Evolutionary conservation across 768 basidiomycete species (phyloP).

Genomic region (Leccinum uliginosum): DNA sequence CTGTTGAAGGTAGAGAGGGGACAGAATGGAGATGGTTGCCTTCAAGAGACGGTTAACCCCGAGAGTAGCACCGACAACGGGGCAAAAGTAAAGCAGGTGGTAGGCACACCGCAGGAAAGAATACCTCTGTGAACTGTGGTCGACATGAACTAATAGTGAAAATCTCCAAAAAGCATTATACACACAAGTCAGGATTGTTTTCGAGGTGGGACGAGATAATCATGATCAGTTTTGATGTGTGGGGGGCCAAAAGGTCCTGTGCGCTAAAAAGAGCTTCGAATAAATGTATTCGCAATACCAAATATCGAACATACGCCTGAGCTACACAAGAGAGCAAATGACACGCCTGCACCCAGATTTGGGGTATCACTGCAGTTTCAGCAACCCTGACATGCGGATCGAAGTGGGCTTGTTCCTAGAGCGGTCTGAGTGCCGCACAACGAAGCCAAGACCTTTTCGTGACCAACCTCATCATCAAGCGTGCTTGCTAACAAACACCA

Average conservation of each 20-base stretch:
- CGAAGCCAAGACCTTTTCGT: neutral
- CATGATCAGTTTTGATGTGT: constrained; percentile 48
- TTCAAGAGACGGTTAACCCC: constrained; percentile 52
- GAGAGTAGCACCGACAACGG: constrained; percentile 44
- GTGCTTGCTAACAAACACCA: constrained; percentile 47
- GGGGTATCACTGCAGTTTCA: constrained; percentile 44
- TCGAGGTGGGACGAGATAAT: constrained; percentile 61
- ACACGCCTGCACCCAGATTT: constrained; percentile 53
- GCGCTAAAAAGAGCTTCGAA: constrained; percentile 36
- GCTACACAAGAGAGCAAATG: constrained; percentile 46
- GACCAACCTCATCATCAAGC: constrained; percentile 38
- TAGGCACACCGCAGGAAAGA: constrained; percentile 44
- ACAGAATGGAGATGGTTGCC: constrained; percentile 46
- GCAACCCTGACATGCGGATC: constrained; percentile 51
- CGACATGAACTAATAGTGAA: constrained; percentile 7
- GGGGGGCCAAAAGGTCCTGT: constrained; percentile 50
- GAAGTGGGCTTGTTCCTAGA: constrained; percentile 43
- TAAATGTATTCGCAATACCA: neutral
- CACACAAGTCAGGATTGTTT: constrained; percentile 46
- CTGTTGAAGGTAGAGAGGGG: constrained; percentile 42
- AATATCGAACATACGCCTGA: constrained; percentile 38
- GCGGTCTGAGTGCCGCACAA: constrained; percentile 3
- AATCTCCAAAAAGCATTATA: neutral
- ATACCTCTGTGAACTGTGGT: constrained; percentile 34
- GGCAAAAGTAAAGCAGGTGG: constrained; percentile 40